phyloP scores from a whole-genome alignment of 176 grass and related monocot genomes.

The Puya raimondii region DNA sequence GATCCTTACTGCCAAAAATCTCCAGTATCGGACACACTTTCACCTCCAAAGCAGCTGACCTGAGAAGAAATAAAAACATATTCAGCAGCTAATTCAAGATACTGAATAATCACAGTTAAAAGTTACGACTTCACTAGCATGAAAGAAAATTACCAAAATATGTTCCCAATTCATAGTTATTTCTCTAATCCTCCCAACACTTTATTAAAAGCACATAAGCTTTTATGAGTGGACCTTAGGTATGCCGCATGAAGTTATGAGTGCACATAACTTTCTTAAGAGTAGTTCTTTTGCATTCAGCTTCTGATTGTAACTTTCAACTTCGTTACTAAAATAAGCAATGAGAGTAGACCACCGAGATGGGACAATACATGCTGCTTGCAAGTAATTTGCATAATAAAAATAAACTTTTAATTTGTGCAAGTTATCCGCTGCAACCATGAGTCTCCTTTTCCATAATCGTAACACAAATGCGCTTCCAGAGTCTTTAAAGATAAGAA shows the following conservation, averaged over 20 bases:
- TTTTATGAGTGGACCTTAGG: too few species aligned
- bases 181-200: neutral
- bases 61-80: constrained; percentile 22
- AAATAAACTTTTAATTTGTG: too few species aligned
- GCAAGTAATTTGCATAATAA: too few species aligned
- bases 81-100: neutral
- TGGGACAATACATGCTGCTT: too few species aligned
- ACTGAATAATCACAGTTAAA: neutral
- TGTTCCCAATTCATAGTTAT: neutral
- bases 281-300: neutral
- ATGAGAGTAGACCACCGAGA: neutral
- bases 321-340: neutral
- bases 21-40: constrained; percentile 74
- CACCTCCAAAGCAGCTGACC: constrained; percentile 91
- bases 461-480: too few species aligned
- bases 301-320: neutral
- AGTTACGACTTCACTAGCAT: neutral
- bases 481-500: too few species aligned
- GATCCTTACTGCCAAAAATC: constrained; percentile 72
- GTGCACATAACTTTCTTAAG: neutral
- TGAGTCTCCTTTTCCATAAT: too few species aligned
- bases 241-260: neutral
- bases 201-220: neutral
- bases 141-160: neutral
- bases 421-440: too few species aligned